Percentiles rank a stretch among this genome's conserved stretches.
phyloP scores from a whole-genome alignment of 495 filamentous ascomycete genomes.

The Glonium stellatum region DNA sequence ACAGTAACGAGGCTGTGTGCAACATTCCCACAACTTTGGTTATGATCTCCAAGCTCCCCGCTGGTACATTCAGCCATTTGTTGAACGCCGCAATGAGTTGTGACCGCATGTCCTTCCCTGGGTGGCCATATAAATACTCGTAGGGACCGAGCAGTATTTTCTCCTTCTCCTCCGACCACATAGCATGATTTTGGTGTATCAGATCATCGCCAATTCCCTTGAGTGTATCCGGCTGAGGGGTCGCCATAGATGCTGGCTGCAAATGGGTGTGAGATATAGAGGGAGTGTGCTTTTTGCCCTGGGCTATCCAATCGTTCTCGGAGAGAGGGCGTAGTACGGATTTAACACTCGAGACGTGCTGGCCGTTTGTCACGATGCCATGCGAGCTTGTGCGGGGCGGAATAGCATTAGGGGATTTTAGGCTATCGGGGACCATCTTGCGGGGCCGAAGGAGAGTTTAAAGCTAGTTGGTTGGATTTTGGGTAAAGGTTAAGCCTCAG shows the following conservation, averaged over 20 bases:
- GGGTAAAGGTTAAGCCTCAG: too few relatives aligned
- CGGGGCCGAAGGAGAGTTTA: conserved; percentile 8
- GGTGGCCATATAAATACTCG: conserved; percentile 77
- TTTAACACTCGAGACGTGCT: conserved; percentile 39
- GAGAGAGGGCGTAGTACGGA: conserved; percentile 49
- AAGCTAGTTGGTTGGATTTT: too few relatives aligned
- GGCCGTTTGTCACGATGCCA: conserved; percentile 37
- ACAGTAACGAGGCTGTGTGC: conserved; percentile 85
- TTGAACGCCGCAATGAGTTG: conserved; percentile 89
- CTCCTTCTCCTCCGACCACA: conserved; percentile 39
- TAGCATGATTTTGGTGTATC: conserved; percentile 18
- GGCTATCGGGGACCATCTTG: conserved; percentile 28
- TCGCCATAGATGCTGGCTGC: conserved; percentile 16
- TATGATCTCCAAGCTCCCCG: conserved; percentile 69
- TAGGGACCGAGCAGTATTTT: conserved; percentile 76
- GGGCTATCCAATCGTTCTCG: conserved; percentile 51
- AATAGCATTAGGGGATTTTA: conserved; percentile 60
- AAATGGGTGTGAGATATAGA: conserved; percentile 6
- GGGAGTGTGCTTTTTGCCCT: conserved; percentile 22
- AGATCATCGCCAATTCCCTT: conserved; percentile 23
- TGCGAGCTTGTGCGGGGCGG: conserved; percentile 68
- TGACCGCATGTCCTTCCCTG: conserved; percentile 85
- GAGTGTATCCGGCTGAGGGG: conserved; percentile 23
- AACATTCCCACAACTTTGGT: conserved; percentile 87
- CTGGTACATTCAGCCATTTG: conserved; percentile 77